These are phyloP conservation scores for Pleurostoma richardsiae DNA, from an alignment of 2,329 filamentous ascomycete species.

Conservation along the genomic window DNA sequence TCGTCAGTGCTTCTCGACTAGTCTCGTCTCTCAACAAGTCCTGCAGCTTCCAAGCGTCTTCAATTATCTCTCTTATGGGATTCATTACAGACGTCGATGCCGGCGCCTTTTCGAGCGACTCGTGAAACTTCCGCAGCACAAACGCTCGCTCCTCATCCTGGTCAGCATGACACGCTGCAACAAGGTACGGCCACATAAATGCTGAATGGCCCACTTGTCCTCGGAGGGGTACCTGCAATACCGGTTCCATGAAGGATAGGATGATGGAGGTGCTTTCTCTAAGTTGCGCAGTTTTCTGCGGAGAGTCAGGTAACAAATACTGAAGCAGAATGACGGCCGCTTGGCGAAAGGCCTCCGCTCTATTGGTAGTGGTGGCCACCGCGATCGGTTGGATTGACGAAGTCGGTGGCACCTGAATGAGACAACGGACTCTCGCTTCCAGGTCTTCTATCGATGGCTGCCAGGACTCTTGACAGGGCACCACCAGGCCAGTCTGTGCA, in stretches of 20 bases:
- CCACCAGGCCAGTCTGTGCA: not conserved
- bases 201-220: not conserved
- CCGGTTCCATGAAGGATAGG: not conserved
- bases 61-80: not conserved
- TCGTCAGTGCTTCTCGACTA: not conserved
- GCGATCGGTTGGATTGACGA: not conserved
- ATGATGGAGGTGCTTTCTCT: not conserved
- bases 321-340: not conserved
- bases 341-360: not conserved
- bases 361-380: not conserved
- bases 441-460: not conserved
- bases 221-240: not conserved
- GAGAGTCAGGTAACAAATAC: not conserved
- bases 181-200: not conserved
- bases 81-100: not conserved
- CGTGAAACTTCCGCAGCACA: not conserved
- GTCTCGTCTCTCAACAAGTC: not conserved
- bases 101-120: not conserved
- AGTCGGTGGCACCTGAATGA: not conserved
- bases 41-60: not conserved
- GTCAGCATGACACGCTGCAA: not conserved
- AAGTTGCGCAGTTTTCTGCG: not conserved
- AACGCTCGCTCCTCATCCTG: not conserved
- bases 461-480: not conserved
- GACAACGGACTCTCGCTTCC: not conserved